Conservation (phyloP, 2,329 filamentous ascomycete genomes). For the Talaromyces sp. region DNA sequence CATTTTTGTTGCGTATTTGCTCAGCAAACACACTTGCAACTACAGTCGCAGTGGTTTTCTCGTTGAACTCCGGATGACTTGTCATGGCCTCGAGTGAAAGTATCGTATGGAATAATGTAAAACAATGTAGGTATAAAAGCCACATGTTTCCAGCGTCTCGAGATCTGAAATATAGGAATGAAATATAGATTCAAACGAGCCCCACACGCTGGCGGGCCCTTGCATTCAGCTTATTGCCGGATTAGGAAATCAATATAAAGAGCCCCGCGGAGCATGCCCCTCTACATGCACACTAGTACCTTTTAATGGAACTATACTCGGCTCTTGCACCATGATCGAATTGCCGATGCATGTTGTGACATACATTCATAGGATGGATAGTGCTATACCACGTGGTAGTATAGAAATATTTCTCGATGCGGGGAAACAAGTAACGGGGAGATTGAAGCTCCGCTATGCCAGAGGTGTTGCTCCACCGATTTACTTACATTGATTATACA, state of each 20-base stretch:
- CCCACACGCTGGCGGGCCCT: not conserved
- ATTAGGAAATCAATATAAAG: not conserved
- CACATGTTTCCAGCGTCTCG: not conserved
- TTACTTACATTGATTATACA: not conserved
- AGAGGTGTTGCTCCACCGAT: not conserved
- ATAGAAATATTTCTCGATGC: not conserved
- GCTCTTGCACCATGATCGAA: not conserved
- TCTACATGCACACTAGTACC: not conserved
- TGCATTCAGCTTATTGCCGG: not conserved
- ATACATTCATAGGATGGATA: not conserved
- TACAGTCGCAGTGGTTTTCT: conserved; percentile 30
- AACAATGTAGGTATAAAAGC: not conserved
- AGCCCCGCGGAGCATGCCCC: not conserved
- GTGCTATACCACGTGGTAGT: not conserved
- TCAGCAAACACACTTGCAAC: conserved; percentile 21
- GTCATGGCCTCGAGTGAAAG: conserved; percentile 16
- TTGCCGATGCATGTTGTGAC: not conserved
- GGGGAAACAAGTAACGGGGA: conserved; percentile 4
- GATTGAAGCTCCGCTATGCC: not conserved
- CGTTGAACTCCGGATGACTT: conserved; percentile 31
- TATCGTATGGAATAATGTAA: not conserved
- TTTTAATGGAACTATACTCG: not conserved
- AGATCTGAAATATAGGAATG: not conserved
- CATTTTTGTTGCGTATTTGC: conserved; percentile 15
- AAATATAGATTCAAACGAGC: conserved; percentile 9